Evolutionary conservation across 352 stramenopile genomes (phyloP), one percentile per base, ranked within the genome.

Genomic region (Globisporangium barbulae): DNA sequence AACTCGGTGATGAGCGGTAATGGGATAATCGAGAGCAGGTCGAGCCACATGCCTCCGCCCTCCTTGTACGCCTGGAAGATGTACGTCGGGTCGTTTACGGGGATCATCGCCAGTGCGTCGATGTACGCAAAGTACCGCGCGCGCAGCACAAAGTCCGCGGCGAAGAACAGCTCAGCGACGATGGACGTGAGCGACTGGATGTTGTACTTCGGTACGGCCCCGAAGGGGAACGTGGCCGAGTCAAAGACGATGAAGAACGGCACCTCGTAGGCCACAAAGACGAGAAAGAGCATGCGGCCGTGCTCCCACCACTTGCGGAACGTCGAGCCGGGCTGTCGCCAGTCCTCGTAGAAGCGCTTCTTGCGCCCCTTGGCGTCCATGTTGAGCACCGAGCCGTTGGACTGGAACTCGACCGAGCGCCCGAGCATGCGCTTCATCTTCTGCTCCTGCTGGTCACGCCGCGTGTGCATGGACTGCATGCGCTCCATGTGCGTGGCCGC

Each of bases 381-480:
- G 41, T 49, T 57, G 21, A 59, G 2, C 1, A 63, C 44, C 10
- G 63, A 59, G 2, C 56, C 63, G 33, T 49, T 53, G 39, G 19
- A 33, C 30, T 63, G 74, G 39, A 57, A 54, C 2, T 74, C 67
- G 0, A 67, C 61, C 0, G 72, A 74, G 44, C 77, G 80, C 0
- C 82, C 82, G 5, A 93, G 72, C 64, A 93, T 75, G 15, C 74
- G 72, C 61, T 93, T 90, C 75, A 89, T 91, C 66, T 93, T 93
- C 53, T 90, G 82, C 53, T 89, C 71, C 42, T 93, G 84, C 37
- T 90, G 79, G 35, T 93, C 82, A 0, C 68, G 73, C 3, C 78
- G 68, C 19, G 60, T 75, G 7, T 83, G 72, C 62, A 85, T 83
- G 10, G 76, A 81, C 0, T 70, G 75, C 83, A 91, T 89, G 12